These are phyloP conservation scores for Sporisorium sorghi DNA, from an alignment of 1,284 basidiomycete species.

Conservation along the genomic window DNA sequence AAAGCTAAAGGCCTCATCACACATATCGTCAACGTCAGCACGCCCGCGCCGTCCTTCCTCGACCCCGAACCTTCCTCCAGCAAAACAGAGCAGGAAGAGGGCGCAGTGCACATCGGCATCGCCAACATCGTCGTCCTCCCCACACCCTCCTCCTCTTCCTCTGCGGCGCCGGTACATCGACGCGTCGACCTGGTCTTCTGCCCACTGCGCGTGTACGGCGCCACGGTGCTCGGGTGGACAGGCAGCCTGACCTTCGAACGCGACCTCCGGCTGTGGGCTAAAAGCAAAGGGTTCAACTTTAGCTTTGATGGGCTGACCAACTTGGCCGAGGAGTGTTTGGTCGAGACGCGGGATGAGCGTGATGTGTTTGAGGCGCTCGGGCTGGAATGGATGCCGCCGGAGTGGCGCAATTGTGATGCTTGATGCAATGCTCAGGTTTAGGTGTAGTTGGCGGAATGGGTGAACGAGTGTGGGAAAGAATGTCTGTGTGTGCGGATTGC, in stretches of 20 bases:
- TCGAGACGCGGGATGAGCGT: slow-evolving; percentile 50
- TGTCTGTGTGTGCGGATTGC: not conserved
- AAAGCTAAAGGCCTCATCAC: slow-evolving; percentile 43
- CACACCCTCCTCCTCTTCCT: not conserved
- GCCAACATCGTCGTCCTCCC: slow-evolving; percentile 61
- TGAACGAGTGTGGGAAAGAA: not conserved
- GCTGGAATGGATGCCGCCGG: slow-evolving; percentile 53
- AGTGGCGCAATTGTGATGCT: slow-evolving; percentile 61
- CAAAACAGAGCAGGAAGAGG: too few relatives aligned
- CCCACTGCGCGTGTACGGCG: slow-evolving; percentile 50
- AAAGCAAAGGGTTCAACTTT: slow-evolving; percentile 50
- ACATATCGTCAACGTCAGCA: slow-evolving; percentile 53
- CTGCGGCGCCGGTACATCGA: slow-evolving; percentile 22
- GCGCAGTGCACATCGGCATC: slow-evolving; percentile 41
- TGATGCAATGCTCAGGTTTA: slow-evolving; percentile 10
- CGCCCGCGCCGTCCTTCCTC: slow-evolving; percentile 20
- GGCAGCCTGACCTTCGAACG: slow-evolving; percentile 56
- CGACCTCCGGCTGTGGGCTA: slow-evolving; percentile 54
- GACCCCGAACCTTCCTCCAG: slow-evolving; percentile 3
- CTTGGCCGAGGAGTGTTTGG: slow-evolving; percentile 23
- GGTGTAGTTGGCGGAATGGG: too few relatives aligned
- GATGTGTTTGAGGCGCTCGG: slow-evolving; percentile 43
- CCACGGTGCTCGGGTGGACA: slow-evolving; percentile 58
- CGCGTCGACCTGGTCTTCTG: slow-evolving; percentile 47
- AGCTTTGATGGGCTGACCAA: slow-evolving; percentile 51